Base-by-base conservation (phyloP, 2,329 filamentous ascomycete genomes). In the Aspergillus hiratsukae region DNA sequence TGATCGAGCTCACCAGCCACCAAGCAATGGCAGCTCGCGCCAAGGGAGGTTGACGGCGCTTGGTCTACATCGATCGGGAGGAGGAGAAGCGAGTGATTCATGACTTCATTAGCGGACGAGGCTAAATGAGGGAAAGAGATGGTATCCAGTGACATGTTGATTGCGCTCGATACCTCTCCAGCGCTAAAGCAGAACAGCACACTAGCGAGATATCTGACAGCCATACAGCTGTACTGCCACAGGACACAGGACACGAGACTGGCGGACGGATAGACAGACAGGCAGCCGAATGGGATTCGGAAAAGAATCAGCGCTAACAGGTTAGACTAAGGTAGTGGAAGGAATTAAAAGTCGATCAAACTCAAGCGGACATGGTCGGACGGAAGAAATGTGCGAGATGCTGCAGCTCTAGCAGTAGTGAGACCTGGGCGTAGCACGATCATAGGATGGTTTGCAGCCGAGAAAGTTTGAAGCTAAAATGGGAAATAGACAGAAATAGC, bases 1-100 rank as follows among this genome's bases (percentile, higher is more conserved):
- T 64, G 67, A 72, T 72, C 68, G 45, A 61, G 66, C 67, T 66
- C 66, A 67, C 63, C 59, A 64, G 54, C 58, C 61, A 61, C 67
- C 59, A 62, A 64, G 65, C 67, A 69, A 69, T 69, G 53, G 61
- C 64, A 64, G 60, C 64, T 66, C 60, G 57, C 64, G 66, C 65
- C 65, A 61, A 64, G 65, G 52, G 57, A 49, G 37, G 50, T 58
- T 57, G 59, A 62, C 54, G 61, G 68, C 67, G 68, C 65, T 70
- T 70, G 60, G 49, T 40, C 56, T 49, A 52, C 27, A 37, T 19
- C 9, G 19, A 37, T 19, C 9, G 19, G 51, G 43, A 56, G 54
- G 54, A 51, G 57, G 37, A 19, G 49, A 54, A 23, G 23, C 23
- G 19, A 55, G 52, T 56, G 56, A 61, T 58, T 51, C 51, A 64